These are phyloP conservation scores for cucumber (Cucumis sativus) DNA, from an alignment of 306 rosid species.

Conservation along the genomic window Cucumber_9930_V3 NC_026657.2:32829501-32830000, in stretches of 20 bases:
- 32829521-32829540: constrained; percentile 87
- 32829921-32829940: too few relatives aligned
- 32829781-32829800: constrained; percentile 21
- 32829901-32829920: too few relatives aligned
- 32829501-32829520: constrained; percentile 86
- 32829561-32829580: too few relatives aligned
- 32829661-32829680: constrained; percentile 79
- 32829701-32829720: constrained; percentile 84
- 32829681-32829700: constrained; percentile 80
- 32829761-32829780: constrained; percentile 70
- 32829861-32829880: too few relatives aligned
- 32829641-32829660: constrained; percentile 57
- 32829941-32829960: too few relatives aligned
- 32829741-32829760: constrained; percentile 66
- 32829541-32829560: constrained; percentile 18
- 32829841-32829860: neutral
- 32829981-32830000: too few relatives aligned
- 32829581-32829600: too few relatives aligned
- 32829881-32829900: too few relatives aligned
- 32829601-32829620: neutral
- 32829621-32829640: constrained; percentile 50
- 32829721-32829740: constrained; percentile 79
- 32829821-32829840: neutral
- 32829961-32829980: too few relatives aligned
- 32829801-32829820: neutral